Evolutionary conservation across 2,329 filamentous ascomycete species (phyloP), one percentile per base, ranked within the genome.

Genomic region (Talaromyces sp.): DNA sequence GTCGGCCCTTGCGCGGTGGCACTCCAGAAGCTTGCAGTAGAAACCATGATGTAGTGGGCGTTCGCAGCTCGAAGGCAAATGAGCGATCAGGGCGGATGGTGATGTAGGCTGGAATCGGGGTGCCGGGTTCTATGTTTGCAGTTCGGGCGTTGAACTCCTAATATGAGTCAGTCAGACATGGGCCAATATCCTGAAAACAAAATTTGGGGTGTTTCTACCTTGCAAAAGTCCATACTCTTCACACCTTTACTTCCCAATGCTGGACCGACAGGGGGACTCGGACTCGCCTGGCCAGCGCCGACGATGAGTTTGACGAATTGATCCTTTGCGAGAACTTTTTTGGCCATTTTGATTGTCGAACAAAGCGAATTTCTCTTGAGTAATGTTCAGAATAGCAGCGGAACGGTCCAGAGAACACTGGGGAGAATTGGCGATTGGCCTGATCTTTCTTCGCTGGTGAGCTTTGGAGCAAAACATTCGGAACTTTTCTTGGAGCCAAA

Each of bases 151-250:
- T 97, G 83, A 97, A 97, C 77, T 97, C 94, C 93, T 97, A 66
- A 8, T 25, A 9, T 37, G 0, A 56, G n/a, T 55, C 3, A 8
- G 28, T 48, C 28, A 48, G 45, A 45, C 13, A 45, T 15, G 21
- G 15, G 15, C 40, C 11, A 15, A 22, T 17, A 15, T 13, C 22
- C 4, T 8, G 10, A 11, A 50, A 25, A 31, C 5, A 1, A 13
- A 19, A 15, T 11, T 33, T 31, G 43, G 13, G 40, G 33, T 45
- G 50, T 39, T 57, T 70, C 58, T 73, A 96, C 93, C 83, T 97
- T 97, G 85, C 94, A 97, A 75, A 97, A 99, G 77, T 99, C 94
- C 88, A 99, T 99, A 59, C 89, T 95, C 81, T 99, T 99, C 62
- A 99, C 89, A 81, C 94, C 94, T 80, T 97, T 97, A 74, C 88